Percentiles rank a stretch among this genome's conserved stretches.
phyloP scores from a whole-genome alignment of 2,329 filamentous ascomycete species.

The Fusarium pseudograminearum region DNA sequence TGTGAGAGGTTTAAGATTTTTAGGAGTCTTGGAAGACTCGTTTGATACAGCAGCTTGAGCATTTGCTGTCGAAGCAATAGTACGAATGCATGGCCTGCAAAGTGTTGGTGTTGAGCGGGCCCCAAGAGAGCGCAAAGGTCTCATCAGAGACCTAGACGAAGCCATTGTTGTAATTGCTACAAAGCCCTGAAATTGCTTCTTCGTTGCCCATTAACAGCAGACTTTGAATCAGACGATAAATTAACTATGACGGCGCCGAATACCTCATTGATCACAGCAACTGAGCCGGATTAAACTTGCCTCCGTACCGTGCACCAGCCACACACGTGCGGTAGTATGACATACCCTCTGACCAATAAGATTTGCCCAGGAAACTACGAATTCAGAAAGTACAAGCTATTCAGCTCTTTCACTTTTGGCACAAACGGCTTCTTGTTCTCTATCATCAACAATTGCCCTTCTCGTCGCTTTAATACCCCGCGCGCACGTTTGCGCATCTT shows the following conservation, averaged over 20 bases:
- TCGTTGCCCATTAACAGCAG: conserved; percentile 21
- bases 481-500: conserved; percentile 18
- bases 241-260: conserved; percentile 35
- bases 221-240: conserved; percentile 43
- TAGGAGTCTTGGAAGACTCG: conserved; percentile 45
- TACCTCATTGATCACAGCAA: conserved; percentile 37
- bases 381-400: conserved; percentile 38
- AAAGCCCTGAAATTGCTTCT: conserved; percentile 4
- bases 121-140: conserved; percentile 34
- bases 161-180: conserved; percentile 37
- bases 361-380: conserved; percentile 37
- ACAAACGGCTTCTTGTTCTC: conserved; percentile 20
- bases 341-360: conserved; percentile 45
- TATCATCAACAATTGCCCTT: conserved; percentile 30
- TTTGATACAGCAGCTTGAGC: conserved; percentile 35
- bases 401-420: conserved; percentile 30
- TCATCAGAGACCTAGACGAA: conserved; percentile 32
- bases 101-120: conserved; percentile 27
- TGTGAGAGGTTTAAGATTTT: conserved; percentile 71
- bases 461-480: conserved; percentile 16
- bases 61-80: conserved; percentile 42
- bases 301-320: conserved; percentile 36
- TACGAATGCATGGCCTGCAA: conserved; percentile 33
- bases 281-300: conserved; percentile 46
- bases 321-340: conserved; percentile 46